Conservation (phyloP, 116 monocot species). For the Cymodocea nodosa region DNA sequence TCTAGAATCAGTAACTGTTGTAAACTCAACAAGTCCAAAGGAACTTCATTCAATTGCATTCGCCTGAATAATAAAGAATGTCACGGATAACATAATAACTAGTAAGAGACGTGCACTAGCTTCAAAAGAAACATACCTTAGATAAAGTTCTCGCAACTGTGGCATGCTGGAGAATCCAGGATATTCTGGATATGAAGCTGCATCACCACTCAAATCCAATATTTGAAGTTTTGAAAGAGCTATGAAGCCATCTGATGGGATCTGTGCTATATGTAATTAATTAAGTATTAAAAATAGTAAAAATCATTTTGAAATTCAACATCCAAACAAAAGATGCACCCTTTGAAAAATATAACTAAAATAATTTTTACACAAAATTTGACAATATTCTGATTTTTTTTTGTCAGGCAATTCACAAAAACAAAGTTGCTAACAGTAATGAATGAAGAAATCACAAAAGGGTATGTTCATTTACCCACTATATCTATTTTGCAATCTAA, state of each 20-base stretch:
- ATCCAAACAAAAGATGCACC: not conserved
- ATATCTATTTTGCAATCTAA: too few relatives aligned
- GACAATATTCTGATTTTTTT: too few relatives aligned
- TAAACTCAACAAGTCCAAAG: slow-evolving; percentile 38
- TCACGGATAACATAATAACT: slow-evolving; percentile 1
- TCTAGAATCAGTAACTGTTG: slow-evolving; percentile 48
- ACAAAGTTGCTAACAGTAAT: too few relatives aligned
- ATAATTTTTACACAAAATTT: not conserved
- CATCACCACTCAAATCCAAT: slow-evolving; percentile 78
- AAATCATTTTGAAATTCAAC: not conserved
- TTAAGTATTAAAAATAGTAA: not conserved
- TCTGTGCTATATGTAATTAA: slow-evolving; percentile 22
- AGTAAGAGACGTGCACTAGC: not conserved
- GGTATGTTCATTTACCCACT: too few relatives aligned
- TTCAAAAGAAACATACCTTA: slow-evolving; percentile 37
- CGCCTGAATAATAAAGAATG: slow-evolving; percentile 25
- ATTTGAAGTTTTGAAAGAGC: slow-evolving; percentile 56
- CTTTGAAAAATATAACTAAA: not conserved
- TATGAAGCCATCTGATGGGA: slow-evolving; percentile 49
- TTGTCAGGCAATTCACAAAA: too few relatives aligned
- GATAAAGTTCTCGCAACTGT: slow-evolving; percentile 69
- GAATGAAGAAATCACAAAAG: too few relatives aligned
- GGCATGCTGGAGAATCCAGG: slow-evolving; percentile 38
- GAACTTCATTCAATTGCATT: slow-evolving; percentile 54
- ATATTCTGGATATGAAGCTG: slow-evolving; percentile 37